phyloP scores from a whole-genome alignment of 192 early-diverging fungal genomes.

The Entomortierella parvispora region DNA sequence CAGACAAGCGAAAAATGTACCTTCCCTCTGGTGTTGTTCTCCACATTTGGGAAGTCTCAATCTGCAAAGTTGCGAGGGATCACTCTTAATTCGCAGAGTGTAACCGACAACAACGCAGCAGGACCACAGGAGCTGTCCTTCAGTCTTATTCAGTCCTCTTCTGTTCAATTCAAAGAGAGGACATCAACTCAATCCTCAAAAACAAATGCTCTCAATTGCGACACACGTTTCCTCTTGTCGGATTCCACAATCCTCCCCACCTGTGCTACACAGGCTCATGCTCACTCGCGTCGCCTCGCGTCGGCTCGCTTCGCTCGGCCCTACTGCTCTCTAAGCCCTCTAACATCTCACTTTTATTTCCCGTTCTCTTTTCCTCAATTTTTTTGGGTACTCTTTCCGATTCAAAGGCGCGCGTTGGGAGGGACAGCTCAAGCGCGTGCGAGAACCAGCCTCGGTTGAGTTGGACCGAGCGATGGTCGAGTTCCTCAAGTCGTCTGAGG shows the following conservation, averaged over 20 bases:
- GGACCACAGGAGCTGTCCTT: neutral
- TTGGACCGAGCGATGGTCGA: slow-evolving; percentile 49
- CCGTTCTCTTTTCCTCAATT: neutral
- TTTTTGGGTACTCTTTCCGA: neutral
- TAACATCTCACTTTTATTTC: neutral
- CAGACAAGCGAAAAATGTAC: neutral
- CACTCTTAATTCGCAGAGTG: neutral
- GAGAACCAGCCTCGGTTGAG: slow-evolving; percentile 52
- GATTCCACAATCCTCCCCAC: neutral
- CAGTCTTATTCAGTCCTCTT: neutral
- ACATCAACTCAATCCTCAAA: too few species aligned
- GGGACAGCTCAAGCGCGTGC: slow-evolving; percentile 50
- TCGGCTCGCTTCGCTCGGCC: slow-evolving; percentile 23
- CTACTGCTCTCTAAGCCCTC: slow-evolving; percentile 2
- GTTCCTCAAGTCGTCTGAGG: slow-evolving; percentile 39
- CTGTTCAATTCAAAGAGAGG: neutral
- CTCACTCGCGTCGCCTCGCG: slow-evolving; percentile 20
- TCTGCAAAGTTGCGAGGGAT: neutral
- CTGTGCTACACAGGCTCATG: slow-evolving; percentile 3
- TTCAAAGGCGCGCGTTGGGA: slow-evolving; percentile 41
- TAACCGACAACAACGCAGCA: too few species aligned
- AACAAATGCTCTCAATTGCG: too few species aligned
- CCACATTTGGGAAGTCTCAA: slow-evolving; percentile 16
- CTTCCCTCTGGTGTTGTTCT: slow-evolving; percentile 8
- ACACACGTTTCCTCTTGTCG: neutral